Evolutionary conservation across 1,284 basidiomycete species (phyloP).

Genomic region (Ceratobasidium sp.): DNA sequence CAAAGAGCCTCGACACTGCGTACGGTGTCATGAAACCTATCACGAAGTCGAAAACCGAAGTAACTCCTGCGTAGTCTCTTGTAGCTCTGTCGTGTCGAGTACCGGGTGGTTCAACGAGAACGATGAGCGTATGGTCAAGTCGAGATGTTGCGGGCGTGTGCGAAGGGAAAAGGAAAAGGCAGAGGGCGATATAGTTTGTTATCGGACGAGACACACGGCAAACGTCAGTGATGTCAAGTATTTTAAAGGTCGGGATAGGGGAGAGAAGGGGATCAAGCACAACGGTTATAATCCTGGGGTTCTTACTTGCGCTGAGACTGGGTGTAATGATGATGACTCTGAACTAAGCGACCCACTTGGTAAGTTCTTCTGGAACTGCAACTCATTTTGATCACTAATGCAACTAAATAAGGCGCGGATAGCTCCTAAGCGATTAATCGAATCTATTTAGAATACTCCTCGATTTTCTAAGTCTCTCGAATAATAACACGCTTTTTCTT

Average conservation of each 20-base stretch:
- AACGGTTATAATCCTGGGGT: background rate
- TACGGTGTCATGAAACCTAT: conserved; percentile 10
- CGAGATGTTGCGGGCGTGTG: background rate
- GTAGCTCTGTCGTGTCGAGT: background rate
- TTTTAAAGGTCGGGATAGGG: background rate
- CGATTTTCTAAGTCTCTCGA: too few species aligned
- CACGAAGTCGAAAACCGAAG: background rate
- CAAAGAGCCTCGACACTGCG: background rate
- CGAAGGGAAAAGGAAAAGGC: background rate
- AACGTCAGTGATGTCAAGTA: conserved; percentile 10
- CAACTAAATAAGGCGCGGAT: too few species aligned
- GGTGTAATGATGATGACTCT: background rate
- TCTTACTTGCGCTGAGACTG: background rate
- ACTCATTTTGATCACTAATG: too few species aligned
- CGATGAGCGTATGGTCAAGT: background rate
- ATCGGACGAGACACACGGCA: background rate
- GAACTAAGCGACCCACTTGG: background rate
- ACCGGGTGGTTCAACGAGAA: background rate
- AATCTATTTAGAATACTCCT: too few species aligned
- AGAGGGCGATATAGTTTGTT: background rate
- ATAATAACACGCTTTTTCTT: too few species aligned
- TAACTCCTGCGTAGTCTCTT: background rate
- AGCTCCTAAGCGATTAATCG: too few species aligned
- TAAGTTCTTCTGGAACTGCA: too few species aligned
- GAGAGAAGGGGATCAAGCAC: background rate